phyloP scores from a whole-genome alignment of 208 protist species.

The Crithidia acanthocephali region DNA sequence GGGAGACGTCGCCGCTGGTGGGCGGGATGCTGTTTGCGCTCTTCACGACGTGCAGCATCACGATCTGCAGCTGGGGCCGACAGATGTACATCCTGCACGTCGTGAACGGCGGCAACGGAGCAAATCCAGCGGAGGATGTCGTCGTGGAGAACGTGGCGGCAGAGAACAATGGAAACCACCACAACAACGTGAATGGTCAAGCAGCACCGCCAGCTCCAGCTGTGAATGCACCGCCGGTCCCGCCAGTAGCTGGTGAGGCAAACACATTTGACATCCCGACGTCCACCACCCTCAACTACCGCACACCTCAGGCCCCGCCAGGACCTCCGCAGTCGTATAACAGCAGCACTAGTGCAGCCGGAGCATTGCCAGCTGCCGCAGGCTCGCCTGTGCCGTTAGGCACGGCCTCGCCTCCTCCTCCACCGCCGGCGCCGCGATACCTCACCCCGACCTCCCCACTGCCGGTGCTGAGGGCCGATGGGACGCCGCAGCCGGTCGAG shows the following conservation, averaged over 20 bases:
- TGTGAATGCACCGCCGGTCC: not conserved
- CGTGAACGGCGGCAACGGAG: slow-evolving; percentile 1
- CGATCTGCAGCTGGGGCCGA: slow-evolving; percentile 24
- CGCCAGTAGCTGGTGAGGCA: not conserved
- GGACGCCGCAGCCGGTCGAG: not conserved
- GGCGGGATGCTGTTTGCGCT: slow-evolving; percentile 50
- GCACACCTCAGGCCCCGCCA: not conserved
- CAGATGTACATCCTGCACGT: slow-evolving; percentile 15
- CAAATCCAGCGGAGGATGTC: slow-evolving; percentile 17
- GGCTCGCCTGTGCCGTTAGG: not conserved
- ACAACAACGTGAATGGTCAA: too few species aligned
- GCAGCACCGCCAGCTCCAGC: not conserved
- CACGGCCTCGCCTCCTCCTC: not conserved
- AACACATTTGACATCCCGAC: slow-evolving; percentile 1
- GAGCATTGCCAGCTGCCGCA: not conserved
- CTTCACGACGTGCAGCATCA: slow-evolving; percentile 26
- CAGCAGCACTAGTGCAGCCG: not conserved
- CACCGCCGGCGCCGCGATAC: not conserved
- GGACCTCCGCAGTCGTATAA: not conserved
- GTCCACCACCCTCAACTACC: slow-evolving; percentile 5
- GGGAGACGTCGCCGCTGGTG: slow-evolving; percentile 74
- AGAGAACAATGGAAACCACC: slow-evolving; percentile 12
- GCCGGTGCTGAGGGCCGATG: not conserved
- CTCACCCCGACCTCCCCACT: not conserved
- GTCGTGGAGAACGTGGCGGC: slow-evolving; percentile 3